Evolutionary conservation across 441 rosid genomes (phyloP), one percentile per base, ranked within the genome.

Genomic region (Gossypium schwendimanii): DNA sequence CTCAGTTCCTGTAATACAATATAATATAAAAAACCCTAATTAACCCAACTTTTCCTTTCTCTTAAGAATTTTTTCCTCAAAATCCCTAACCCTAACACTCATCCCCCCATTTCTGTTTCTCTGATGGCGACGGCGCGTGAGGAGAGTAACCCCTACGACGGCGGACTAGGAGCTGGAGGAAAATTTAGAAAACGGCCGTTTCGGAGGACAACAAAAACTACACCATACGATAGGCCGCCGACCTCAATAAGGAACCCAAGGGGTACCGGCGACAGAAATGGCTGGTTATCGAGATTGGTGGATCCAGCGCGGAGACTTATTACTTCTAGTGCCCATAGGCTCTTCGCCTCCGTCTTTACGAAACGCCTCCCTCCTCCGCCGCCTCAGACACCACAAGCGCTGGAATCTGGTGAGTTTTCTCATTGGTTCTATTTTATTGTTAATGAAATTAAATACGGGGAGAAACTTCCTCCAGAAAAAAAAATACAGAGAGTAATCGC

Each of bases 241-340:
- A 69, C 85, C 26, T 76, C 85, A 1, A 70, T 76, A 39, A 78
- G 91, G 70, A 89, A 83, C 78, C 50, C 90, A 44, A 69, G 72
- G 78, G 58, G 60, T 66, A 76, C 69, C 15, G 66, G 69, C 57
- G 66, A 74, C 63, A 41, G 68, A 63, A 79, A 83, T 74, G 89
- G 94, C 7, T 95, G 98, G 99, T 45, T 95, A 26, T 85, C 98
- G 73, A 95, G 86, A 82, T 57, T 95, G 72, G 89, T 93, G 78
- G 95, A 93, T 88, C 99, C 98, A 71, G 97, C 97, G 18, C 97
- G 90, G 74, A 74, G 88, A 71, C 86, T 95, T 66, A 83, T 95
- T 73, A 66, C 89, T 52, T 84, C 89, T 11, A 75, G 95, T 71
- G 99, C 99, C 59, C 87, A 90, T 68, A 85, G 76, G 77, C 88